Evolutionary conservation across 306 rosid genomes (phyloP), one percentile per base, ranked within the genome.

Genomic region (Cucurbita maxima): DNA sequence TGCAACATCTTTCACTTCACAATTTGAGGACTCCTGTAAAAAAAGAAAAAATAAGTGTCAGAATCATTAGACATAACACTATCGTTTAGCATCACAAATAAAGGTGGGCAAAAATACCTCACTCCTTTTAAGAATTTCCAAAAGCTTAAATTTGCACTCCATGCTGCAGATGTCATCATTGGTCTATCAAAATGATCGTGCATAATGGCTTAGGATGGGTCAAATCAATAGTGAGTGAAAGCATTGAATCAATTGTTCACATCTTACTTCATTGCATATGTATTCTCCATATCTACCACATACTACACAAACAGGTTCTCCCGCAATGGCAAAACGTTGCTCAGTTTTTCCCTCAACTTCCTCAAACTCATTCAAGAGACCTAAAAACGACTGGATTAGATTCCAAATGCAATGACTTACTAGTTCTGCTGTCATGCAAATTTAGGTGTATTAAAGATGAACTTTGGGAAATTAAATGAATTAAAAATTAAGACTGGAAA

Each of bases 221-320:
- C 73, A 62, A 67, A 54, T 47, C 36, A 40, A 72, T 70, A 67
- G 61, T 38, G 40, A 55, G 61, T 18, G 51, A 73, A 73, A 73
- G 19, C 52, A 73, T 20, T 18, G 67, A 73, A 40, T 34, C 8
- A 73, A 56, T 19, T 45, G 59, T 51, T 80, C 79, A 61, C 16
- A 72, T 66, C 78, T 79, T 77, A 89, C 97, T 86, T 86, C 88
- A 53, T 92, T 76, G 84, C 94, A 87, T 83, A 92, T 89, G 72
- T 92, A 89, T 79, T 92, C 97, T 68, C 96, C 97, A 60, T 85
- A 92, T 88, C 87, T 87, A 52, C 96, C 90, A 73, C 97, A 92
- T 44, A 92, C 68, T 54, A 89, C 82, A 83, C 96, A 92, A 85
- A 81, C 80, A 74, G 97, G 96, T 76, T 92, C 97, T 72, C 94